Evolutionary conservation across 2,329 filamentous ascomycete species (phyloP).

Genomic region (Berkeleyomyces rouxiae): DNA sequence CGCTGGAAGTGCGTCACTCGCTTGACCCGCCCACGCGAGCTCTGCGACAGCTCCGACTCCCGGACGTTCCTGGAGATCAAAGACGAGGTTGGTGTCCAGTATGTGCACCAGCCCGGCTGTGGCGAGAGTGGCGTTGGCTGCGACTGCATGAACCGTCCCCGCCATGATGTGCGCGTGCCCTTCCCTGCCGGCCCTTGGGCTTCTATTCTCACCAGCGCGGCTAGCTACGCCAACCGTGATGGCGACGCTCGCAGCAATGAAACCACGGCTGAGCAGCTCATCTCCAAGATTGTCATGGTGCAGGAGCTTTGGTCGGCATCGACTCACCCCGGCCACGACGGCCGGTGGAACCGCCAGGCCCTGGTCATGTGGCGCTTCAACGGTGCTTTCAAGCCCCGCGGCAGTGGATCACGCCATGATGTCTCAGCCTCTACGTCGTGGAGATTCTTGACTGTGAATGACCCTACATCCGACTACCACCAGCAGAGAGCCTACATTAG

Average conservation of each 20-base stretch:
- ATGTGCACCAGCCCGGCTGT: conserved; percentile 35
- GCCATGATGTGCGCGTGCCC: conserved; percentile 36
- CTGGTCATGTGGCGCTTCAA: conserved; percentile 49
- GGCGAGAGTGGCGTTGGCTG: conserved; percentile 30
- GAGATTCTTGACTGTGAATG: conserved; percentile 45
- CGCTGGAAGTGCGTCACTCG: conserved; percentile 44
- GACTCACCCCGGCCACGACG: conserved; percentile 22
- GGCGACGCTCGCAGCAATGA: conserved; percentile 21
- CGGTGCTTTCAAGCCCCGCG: conserved; percentile 29
- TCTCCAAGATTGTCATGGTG: conserved; percentile 40
- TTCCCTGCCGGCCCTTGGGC: conserved; percentile 44
- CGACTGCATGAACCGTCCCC: conserved; percentile 32
- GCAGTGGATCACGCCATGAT: conserved; percentile 9
- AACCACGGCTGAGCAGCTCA: conserved; percentile 11
- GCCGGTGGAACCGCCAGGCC: conserved; percentile 38
- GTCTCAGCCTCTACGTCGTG: conserved; percentile 30
- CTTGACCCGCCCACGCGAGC: conserved; percentile 39
- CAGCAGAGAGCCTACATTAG: conserved; percentile 28
- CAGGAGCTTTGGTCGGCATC: conserved; percentile 46
- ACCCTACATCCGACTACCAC: conserved; percentile 41
- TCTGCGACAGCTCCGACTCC: conserved; percentile 29
- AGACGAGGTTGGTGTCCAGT: conserved; percentile 33
- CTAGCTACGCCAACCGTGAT: conserved; percentile 32
- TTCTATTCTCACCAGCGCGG: conserved; percentile 39
- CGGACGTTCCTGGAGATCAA: conserved; percentile 28